Conservation (phyloP, 257 asterid genomes). For the Capsicum rhomboideum region DNA sequence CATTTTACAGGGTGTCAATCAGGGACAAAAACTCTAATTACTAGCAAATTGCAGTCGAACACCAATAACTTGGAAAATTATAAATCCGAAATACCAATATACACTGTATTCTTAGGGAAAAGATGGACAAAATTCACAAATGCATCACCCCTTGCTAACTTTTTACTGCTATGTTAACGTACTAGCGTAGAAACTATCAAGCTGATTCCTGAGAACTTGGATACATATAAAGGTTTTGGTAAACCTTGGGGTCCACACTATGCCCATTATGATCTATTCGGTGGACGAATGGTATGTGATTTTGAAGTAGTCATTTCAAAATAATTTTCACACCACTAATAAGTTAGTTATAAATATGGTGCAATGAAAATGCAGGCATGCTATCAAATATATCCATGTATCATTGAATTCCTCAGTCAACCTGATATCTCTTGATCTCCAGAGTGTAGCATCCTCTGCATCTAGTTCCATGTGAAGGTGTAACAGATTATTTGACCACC, state of each 20-base stretch:
- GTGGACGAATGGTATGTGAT: slow-evolving; percentile 70
- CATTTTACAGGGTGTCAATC: too few species aligned
- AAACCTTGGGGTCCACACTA: slow-evolving; percentile 79
- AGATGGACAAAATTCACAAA: too few species aligned
- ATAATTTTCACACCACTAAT: neutral
- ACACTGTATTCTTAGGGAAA: too few species aligned
- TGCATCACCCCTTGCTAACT: too few species aligned
- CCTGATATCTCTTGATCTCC: slow-evolving; percentile 23
- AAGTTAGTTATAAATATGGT: neutral
- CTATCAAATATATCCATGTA: slow-evolving; percentile 65
- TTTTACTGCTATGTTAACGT: neutral
- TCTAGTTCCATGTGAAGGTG: neutral
- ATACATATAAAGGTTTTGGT: slow-evolving; percentile 73
- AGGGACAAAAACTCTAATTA: too few species aligned
- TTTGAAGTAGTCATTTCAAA: neutral
- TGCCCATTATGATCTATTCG: slow-evolving; percentile 96
- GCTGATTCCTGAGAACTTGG: slow-evolving; percentile 63
- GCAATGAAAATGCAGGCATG: slow-evolving; percentile 50
- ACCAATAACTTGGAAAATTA: too few species aligned
- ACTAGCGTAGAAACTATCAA: slow-evolving; percentile 68
- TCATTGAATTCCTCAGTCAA: slow-evolving; percentile 52
- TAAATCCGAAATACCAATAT: too few species aligned
- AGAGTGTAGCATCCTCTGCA: neutral
- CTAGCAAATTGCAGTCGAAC: too few species aligned
- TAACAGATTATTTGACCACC: too few species aligned